A percentile compares a stretch with the other conserved stretches of the same genome.
These are phyloP conservation scores for Suillus ampliporus DNA, from an alignment of 768 basidiomycete genomes.

Conservation along the genomic window DNA sequence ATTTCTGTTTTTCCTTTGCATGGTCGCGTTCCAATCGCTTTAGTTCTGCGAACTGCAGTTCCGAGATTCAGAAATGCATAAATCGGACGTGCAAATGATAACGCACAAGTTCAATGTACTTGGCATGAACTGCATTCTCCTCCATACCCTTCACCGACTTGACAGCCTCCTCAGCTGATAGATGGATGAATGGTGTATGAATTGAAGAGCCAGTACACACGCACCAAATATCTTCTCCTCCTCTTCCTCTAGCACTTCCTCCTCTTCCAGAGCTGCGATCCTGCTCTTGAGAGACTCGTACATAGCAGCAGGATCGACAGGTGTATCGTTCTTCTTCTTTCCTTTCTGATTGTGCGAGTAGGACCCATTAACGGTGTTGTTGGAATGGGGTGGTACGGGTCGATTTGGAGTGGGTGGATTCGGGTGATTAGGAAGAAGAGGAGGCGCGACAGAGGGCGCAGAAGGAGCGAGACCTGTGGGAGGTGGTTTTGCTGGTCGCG, in stretches of 20 bases:
- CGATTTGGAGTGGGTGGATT: slow-evolving; percentile 40
- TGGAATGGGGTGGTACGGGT: slow-evolving; percentile 38
- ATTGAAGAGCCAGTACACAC: slow-evolving; percentile 28
- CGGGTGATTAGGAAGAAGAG: slow-evolving; percentile 54
- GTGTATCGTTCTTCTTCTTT: slow-evolving; percentile 71
- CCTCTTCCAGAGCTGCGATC: slow-evolving; percentile 89
- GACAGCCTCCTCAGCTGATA: slow-evolving; percentile 84
- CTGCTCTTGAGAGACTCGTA: slow-evolving; percentile 88
- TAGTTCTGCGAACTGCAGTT: slow-evolving; percentile 80
- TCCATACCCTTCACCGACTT: slow-evolving; percentile 83
- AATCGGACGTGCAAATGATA: slow-evolving; percentile 23
- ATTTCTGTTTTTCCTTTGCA: slow-evolving; percentile 90
- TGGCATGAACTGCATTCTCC: slow-evolving; percentile 82
- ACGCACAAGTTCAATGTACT: slow-evolving; percentile 87
- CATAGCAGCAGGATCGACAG: slow-evolving; percentile 84
- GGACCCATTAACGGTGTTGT: slow-evolving; percentile 31
- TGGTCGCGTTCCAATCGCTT: slow-evolving; percentile 88
- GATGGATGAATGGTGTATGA: slow-evolving; percentile 20
- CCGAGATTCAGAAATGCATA: slow-evolving; percentile 18
- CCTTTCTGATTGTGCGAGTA: slow-evolving; percentile 48
- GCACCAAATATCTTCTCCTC: slow-evolving; percentile 80
- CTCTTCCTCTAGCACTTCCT: slow-evolving; percentile 85
- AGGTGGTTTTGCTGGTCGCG: slow-evolving; percentile 53
- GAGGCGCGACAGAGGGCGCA: slow-evolving; percentile 62
- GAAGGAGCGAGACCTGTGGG: slow-evolving; percentile 65